phyloP scores from a whole-genome alignment of 169 alveolate genomes.

The Nephromyces sp. region DNA sequence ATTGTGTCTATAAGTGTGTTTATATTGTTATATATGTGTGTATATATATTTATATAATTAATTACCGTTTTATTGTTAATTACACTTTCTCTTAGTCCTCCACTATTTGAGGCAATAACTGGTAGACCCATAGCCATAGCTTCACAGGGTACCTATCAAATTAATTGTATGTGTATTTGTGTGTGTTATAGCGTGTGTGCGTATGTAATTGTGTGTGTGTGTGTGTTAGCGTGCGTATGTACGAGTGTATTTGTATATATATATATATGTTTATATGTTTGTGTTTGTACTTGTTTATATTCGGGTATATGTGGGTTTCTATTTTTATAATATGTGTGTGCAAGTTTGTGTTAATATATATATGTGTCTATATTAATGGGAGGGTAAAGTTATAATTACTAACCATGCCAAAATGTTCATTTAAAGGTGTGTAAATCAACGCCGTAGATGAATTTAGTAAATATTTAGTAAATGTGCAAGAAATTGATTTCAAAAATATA shows the following conservation, averaged over 20 bases:
- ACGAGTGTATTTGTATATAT: background rate
- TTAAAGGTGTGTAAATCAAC: slow-evolving; percentile 82
- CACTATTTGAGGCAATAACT: slow-evolving; percentile 80
- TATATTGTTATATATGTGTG: too few relatives aligned
- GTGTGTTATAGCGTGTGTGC: background rate
- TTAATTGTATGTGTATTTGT: background rate
- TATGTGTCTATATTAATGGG: background rate
- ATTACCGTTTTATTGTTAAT: slow-evolving; percentile 66
- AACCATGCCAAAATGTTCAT: slow-evolving; percentile 92
- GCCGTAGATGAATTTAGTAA: slow-evolving; percentile 63
- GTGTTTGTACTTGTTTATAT: background rate
- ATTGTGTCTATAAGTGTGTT: too few relatives aligned
- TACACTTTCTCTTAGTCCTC: slow-evolving; percentile 85
- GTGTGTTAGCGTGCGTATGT: background rate
- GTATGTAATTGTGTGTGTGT: background rate
- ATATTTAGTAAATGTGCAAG: slow-evolving; percentile 54
- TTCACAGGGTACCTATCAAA: slow-evolving; percentile 27
- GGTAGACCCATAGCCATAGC: slow-evolving; percentile 57
- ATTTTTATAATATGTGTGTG: background rate
- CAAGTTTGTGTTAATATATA: background rate
- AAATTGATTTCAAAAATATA: slow-evolving; percentile 41
- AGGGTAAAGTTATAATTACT: background rate
- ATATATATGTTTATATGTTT: too few relatives aligned
- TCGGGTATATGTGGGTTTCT: background rate
- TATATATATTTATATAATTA: too few relatives aligned